Evolutionary conservation across 169 alveolate genomes (phyloP), one percentile per base, ranked within the genome.

Genomic region (Cryptosporidium canis): DNA sequence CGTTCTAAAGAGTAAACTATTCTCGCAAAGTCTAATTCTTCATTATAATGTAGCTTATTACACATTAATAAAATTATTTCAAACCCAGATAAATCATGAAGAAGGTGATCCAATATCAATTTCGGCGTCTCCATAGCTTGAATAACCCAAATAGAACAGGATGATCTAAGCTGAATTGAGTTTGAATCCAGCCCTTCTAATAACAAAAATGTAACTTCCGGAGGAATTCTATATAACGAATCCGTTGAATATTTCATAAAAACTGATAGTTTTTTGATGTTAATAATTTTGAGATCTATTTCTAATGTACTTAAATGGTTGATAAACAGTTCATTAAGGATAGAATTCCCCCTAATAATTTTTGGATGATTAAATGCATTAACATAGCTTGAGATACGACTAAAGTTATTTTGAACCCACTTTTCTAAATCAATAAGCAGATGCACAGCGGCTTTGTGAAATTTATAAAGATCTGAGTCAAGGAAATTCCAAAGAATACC

Each of bases 151-250:
- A 61, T 41, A 18, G 87, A 77, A 39, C 87, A 55, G 4, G 63
- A 35, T 27, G 77, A 35, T 61, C 31, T 55, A n/a, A 77, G 72
- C 37, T 41, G 70, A 58, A 41, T 35, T 8, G 7, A 39, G 11
- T 41, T 58, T 29, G 87, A 77, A 41, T 77, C 87, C 29, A 77
- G 45, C 1, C 87, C 87, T 41, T 77, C 87, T 56, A 77, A 33
- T 37, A 77, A 39, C 24, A 77, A 33, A 61, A 77, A 77, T 2
- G 72, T 77, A 14, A 77, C 87, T 58, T 77, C 87, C 9, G 51
- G 37, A 5, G 87, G 72, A 77, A 77, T 58, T 55, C 27, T 58
- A 24, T 58, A 77, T 11, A 41, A 8, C 5, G 70, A 35, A 4
- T 55, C 29, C 12, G 29, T 21, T 14, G 70, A 77, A 35, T 77